These are phyloP conservation scores for Puccinia polysora DNA, from an alignment of 1,284 basidiomycete genomes.

Conservation along the genomic window DNA sequence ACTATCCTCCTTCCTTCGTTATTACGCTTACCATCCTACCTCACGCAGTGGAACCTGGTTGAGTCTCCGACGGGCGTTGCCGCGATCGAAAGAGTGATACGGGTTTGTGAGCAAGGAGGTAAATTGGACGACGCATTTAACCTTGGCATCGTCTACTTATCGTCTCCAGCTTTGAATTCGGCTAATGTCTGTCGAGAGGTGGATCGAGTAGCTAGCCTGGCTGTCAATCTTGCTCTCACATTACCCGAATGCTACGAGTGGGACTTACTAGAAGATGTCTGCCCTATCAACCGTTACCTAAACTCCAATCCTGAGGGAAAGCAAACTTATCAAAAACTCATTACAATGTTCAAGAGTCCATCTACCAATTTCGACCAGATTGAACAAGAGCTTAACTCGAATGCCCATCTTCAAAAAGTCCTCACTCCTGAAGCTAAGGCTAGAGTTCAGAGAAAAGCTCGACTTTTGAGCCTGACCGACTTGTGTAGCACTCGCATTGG, in stretches of 20 bases:
- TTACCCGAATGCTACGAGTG: constrained; percentile 37
- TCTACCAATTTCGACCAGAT: constrained; percentile 22
- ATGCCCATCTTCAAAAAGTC: constrained; percentile 10
- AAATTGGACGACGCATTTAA: constrained; percentile 34
- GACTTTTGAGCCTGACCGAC: constrained; percentile 35
- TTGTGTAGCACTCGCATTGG: constrained; percentile 31
- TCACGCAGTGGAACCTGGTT: constrained; percentile 25
- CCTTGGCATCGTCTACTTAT: constrained; percentile 34
- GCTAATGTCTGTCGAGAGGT: not conserved
- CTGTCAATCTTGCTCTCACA: constrained; percentile 23
- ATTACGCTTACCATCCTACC: constrained; percentile 33
- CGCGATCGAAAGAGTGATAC: constrained; percentile 24
- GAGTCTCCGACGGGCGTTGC: not conserved
- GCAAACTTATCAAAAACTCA: not conserved
- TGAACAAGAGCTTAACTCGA: constrained; percentile 21
- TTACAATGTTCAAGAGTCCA: constrained; percentile 22
- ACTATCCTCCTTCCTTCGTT: constrained; percentile 32
- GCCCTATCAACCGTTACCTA: constrained; percentile 21
- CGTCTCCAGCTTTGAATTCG: constrained; percentile 11
- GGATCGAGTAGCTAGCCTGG: constrained; percentile 5
- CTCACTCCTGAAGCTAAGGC: not conserved
- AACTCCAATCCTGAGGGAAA: constrained; percentile 26
- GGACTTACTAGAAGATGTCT: constrained; percentile 35
- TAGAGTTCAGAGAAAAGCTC: constrained; percentile 32
- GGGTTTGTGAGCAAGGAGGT: constrained; percentile 19